These are phyloP conservation scores for Podila verticillata DNA, from an alignment of 192 early-diverging fungal genomes.

Conservation along the genomic window DNA sequence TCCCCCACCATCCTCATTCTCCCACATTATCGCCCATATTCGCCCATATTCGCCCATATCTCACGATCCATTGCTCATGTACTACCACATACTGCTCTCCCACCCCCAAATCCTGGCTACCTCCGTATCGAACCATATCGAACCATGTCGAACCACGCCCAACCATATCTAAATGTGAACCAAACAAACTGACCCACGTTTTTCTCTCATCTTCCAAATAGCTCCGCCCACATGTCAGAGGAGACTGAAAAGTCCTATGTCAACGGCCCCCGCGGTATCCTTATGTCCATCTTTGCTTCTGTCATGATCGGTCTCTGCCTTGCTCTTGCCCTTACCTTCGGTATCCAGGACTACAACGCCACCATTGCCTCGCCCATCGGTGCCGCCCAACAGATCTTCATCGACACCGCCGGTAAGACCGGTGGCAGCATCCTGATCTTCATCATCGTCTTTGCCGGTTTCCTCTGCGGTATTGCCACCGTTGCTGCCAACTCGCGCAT, in stretches of 20 bases:
- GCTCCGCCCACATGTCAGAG: conserved; percentile 53
- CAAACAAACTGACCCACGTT: background rate
- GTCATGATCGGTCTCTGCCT: conserved; percentile 47
- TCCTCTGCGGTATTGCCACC: conserved; percentile 55
- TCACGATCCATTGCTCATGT: too few relatives aligned
- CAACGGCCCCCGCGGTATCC: conserved; percentile 48
- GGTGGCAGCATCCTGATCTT: conserved; percentile 50
- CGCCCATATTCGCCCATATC: too few relatives aligned
- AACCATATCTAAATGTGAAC: background rate
- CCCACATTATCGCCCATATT: too few relatives aligned
- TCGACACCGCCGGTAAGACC: conserved; percentile 56
- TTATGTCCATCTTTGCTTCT: conserved; percentile 50
- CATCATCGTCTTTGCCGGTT: conserved; percentile 57
- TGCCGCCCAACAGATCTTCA: conserved; percentile 46
- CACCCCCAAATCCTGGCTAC: too few relatives aligned
- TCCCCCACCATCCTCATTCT: too few relatives aligned
- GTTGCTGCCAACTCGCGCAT: conserved; percentile 57
- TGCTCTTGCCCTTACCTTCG: conserved; percentile 47
- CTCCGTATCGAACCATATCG: too few relatives aligned
- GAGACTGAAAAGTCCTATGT: conserved; percentile 52
- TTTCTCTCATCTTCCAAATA: background rate
- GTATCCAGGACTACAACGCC: conserved; percentile 51
- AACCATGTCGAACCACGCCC: background rate
- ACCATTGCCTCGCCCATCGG: conserved; percentile 31
- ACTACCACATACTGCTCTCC: too few relatives aligned